These are phyloP conservation scores for Phytopythium helicoides DNA, from an alignment of 352 stramenopile genomes.

Conservation along the genomic window DNA sequence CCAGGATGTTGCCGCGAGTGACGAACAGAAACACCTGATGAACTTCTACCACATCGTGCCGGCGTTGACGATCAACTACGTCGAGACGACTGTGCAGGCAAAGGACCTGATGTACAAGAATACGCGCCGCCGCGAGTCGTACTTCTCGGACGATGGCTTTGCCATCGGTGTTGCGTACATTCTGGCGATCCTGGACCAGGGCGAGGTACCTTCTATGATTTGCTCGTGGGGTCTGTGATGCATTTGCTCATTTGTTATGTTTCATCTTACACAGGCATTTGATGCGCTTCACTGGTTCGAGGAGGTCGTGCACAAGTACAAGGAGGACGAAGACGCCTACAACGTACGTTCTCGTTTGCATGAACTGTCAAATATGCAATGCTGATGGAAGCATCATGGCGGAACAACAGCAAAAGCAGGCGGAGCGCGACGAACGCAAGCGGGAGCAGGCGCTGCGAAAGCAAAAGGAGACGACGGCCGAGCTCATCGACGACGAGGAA, in stretches of 20 bases:
- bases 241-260: conserved; percentile 4
- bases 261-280: conserved; percentile 77
- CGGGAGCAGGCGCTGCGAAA: conserved; percentile 71
- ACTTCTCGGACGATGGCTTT: conserved; percentile 96
- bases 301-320: conserved; percentile 85
- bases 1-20: conserved; percentile 83
- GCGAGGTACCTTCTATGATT: conserved; percentile 40
- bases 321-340: conserved; percentile 77
- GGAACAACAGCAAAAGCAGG: conserved; percentile 65
- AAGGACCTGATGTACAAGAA: conserved; percentile 97
- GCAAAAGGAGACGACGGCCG: conserved; percentile 80
- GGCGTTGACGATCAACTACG: conserved; percentile 88
- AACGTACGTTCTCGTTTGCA: conserved; percentile 28
- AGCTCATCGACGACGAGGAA: conserved; percentile 86
- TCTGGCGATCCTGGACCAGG: conserved; percentile 89
- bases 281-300: conserved; percentile 91
- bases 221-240: conserved; percentile 3
- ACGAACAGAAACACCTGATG: conserved; percentile 89
- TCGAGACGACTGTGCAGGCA: conserved; percentile 85
- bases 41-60: conserved; percentile 92
- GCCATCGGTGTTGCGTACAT: conserved; percentile 94
- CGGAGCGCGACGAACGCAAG: conserved; percentile 74
- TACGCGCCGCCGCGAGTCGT: conserved; percentile 90
- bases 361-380: background rate
- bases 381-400: background rate